These are phyloP conservation scores for Singerocomus inundabilis DNA, from an alignment of 1,284 basidiomycete genomes.

Conservation along the genomic window DNA sequence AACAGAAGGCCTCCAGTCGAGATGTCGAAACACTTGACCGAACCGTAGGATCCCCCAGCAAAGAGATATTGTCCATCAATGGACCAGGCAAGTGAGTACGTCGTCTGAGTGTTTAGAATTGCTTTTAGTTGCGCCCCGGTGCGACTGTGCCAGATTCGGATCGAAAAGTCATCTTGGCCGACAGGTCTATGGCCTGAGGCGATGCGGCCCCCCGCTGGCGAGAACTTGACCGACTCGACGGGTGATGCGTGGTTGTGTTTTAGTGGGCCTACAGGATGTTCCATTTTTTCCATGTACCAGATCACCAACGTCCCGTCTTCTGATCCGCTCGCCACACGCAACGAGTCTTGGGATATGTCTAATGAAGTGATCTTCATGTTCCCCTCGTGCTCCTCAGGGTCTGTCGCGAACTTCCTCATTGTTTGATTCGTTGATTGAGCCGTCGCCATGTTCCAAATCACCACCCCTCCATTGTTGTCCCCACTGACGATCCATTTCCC, in stretches of 20 bases:
- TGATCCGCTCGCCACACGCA: constrained; percentile 2
- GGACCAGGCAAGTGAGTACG: constrained; percentile 15
- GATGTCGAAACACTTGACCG: constrained; percentile 4
- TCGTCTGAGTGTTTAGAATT: neutral
- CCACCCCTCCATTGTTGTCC: constrained; percentile 1
- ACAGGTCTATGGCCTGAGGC: neutral
- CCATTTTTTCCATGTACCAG: constrained; percentile 11
- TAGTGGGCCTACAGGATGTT: neutral
- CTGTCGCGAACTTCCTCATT: neutral
- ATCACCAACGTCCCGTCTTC: constrained; percentile 16
- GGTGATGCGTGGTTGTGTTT: neutral
- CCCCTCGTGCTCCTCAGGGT: neutral
- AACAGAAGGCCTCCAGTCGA: neutral
- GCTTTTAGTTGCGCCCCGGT: constrained; percentile 3
- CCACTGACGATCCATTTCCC: constrained; percentile 10
- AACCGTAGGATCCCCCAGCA: constrained; percentile 1
- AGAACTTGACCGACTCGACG: constrained; percentile 19
- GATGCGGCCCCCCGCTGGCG: constrained; percentile 11
- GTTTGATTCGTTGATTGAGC: neutral
- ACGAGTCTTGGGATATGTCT: constrained; percentile 11
- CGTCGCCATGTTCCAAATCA: constrained; percentile 1
- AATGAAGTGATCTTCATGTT: neutral
- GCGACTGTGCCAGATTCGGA: constrained; percentile 12
- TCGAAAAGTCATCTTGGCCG: neutral
- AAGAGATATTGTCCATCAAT: constrained; percentile 8